These are phyloP conservation scores for Cordyceps farinosa DNA, from an alignment of 2,329 filamentous ascomycete genomes.

Conservation along the genomic window DNA sequence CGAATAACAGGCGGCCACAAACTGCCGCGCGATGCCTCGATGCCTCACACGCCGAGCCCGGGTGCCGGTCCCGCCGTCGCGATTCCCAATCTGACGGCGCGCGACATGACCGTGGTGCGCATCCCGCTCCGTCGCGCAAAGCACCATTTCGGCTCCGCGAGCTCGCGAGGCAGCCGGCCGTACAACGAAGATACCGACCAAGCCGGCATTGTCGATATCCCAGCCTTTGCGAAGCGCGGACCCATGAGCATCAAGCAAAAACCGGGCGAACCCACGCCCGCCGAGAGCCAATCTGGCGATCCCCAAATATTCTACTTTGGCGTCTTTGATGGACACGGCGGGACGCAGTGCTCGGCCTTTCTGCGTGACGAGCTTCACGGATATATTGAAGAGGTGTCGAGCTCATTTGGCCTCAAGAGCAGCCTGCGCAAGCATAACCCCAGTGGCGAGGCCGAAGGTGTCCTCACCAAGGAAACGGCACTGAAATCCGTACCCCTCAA, in stretches of 20 bases:
- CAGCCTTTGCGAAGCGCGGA: conserved; percentile 82
- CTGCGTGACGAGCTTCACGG: conserved; percentile 78
- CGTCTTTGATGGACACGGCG: conserved; percentile 94
- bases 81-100: conserved; percentile 55
- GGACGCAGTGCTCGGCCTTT: conserved; percentile 82
- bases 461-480: conserved; percentile 26
- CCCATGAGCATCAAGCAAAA: conserved; percentile 60
- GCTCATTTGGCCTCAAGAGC: conserved; percentile 72
- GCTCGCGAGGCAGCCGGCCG: conserved; percentile 74
- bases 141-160: conserved; percentile 84
- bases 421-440: conserved; percentile 56
- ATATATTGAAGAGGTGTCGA: conserved; percentile 81
- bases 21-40: conserved; percentile 79
- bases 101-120: conserved; percentile 88
- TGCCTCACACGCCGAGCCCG: conserved; percentile 62
- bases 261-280: conserved; percentile 60
- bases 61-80: conserved; percentile 57
- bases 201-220: conserved; percentile 88
- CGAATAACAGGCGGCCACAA: conserved; percentile 68
- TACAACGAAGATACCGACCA: conserved; percentile 95
- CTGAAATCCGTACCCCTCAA: conserved; percentile 45
- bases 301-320: conserved; percentile 98
- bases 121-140: conserved; percentile 92
- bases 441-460: conserved; percentile 34
- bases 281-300: conserved; percentile 77